A percentile compares a stretch with the other conserved stretches of the same genome.
Evolutionary conservation across 2,329 filamentous ascomycete species (phyloP).

Genomic region (Botryotinia globosa): DNA sequence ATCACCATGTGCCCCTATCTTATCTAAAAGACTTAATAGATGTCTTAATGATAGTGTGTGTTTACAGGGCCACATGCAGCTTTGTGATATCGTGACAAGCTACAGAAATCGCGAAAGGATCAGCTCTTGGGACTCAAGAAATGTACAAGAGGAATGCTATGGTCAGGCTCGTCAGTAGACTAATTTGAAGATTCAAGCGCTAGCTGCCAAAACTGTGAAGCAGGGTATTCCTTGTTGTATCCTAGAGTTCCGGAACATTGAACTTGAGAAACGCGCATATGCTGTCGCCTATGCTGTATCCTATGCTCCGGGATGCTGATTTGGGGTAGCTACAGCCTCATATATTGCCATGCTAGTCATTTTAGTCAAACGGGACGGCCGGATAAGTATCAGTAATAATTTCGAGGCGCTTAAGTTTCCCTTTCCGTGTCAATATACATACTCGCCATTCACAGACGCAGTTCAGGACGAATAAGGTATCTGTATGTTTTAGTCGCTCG

Average conservation of each 20-base stretch:
- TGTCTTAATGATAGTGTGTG: background rate
- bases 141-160: background rate
- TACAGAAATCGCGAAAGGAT: background rate
- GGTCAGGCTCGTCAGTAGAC: background rate
- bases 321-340: background rate
- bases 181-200: too few species aligned
- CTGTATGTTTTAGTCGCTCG: too few species aligned
- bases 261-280: background rate
- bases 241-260: background rate
- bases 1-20: background rate
- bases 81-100: background rate
- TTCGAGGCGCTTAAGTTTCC: background rate
- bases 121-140: background rate
- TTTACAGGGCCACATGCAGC: background rate
- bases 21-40: slow-evolving; percentile 14
- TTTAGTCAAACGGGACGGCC: background rate
- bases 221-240: background rate
- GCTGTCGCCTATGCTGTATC: background rate
- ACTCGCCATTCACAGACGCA: background rate
- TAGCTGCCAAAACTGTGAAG: background rate
- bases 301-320: background rate
- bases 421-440: background rate
- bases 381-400: background rate
- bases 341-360: background rate
- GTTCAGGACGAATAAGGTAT: background rate